Evolutionary conservation across 441 rosid genomes (phyloP).

Genomic region (Gossypium davidsonii): DNA sequence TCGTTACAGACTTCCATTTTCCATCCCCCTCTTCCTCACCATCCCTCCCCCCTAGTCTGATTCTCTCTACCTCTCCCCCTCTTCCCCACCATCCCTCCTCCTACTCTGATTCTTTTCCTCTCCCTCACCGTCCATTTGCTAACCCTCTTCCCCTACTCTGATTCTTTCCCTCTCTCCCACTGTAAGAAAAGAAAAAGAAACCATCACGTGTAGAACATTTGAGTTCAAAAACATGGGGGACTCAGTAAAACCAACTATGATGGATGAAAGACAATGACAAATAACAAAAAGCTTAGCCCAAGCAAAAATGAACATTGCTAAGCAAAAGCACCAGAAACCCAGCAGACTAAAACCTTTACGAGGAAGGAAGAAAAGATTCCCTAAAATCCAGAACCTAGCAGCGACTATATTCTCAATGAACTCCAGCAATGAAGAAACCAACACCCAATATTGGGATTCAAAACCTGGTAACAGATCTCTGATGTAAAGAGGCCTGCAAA

Average conservation of each 20-base stretch:
- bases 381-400: slow-evolving; percentile 32
- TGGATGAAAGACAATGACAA: not conserved
- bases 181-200: slow-evolving; percentile 27
- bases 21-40: too few species aligned
- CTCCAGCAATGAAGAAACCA: slow-evolving; percentile 28
- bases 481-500: slow-evolving; percentile 30
- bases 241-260: slow-evolving; percentile 1
- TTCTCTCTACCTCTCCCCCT: too few species aligned
- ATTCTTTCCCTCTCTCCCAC: slow-evolving; percentile 15
- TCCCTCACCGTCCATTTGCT: too few species aligned
- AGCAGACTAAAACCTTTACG: slow-evolving; percentile 22
- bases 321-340: slow-evolving; percentile 29
- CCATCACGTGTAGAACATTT: slow-evolving; percentile 25
- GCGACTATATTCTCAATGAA: slow-evolving; percentile 37
- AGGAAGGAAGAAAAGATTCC: not conserved
- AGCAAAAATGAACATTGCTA: slow-evolving; percentile 1
- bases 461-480: slow-evolving; percentile 37
- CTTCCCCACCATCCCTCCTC: too few species aligned
- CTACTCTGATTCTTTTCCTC: too few species aligned
- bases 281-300: slow-evolving; percentile 19
- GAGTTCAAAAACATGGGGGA: slow-evolving; percentile 19
- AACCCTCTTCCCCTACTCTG: too few species aligned
- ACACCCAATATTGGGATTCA: slow-evolving; percentile 15
- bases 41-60: too few species aligned
- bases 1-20: too few species aligned